These are phyloP conservation scores for Lachancea sp. DNA, from an alignment of 805 yeast genomes.

Conservation along the genomic window DNA sequence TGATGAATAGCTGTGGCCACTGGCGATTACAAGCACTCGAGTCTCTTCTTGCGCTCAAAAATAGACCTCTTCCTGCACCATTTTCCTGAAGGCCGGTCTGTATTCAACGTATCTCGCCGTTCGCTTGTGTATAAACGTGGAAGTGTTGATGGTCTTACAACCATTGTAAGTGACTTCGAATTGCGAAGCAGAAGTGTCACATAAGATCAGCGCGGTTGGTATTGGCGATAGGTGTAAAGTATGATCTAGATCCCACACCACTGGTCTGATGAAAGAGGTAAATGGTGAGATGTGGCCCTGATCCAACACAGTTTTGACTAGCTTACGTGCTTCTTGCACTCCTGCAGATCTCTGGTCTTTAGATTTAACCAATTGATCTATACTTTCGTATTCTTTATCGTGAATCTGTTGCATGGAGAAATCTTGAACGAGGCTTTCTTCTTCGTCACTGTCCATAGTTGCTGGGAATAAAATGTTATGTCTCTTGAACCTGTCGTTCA, in stretches of 20 bases:
- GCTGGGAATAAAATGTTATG: conserved; percentile 54
- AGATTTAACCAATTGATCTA: conserved; percentile 27
- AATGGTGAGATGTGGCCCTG: conserved; percentile 90
- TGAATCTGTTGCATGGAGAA: conserved; percentile 10
- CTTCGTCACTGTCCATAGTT: conserved; percentile 19
- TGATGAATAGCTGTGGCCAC: conserved; percentile 1
- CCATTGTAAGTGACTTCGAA: conserved; percentile 78
- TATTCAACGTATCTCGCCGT: conserved; percentile 69
- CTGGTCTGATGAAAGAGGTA: conserved; percentile 49
- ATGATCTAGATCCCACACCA: conserved; percentile 65
- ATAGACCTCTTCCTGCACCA: conserved; percentile 42
- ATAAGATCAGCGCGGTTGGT: conserved; percentile 59
- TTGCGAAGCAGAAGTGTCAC: conserved; percentile 63
- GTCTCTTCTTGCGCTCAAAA: conserved; percentile 19
- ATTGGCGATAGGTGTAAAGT: conserved; percentile 67
- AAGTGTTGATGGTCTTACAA: conserved; percentile 71
- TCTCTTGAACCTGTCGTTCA: conserved; percentile 62
- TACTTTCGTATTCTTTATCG: conserved; percentile 23
- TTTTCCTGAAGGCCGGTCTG: conserved; percentile 50
- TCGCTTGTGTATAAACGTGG: conserved; percentile 44
- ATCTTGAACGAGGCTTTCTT: conserved; percentile 13
- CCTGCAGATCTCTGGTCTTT: conserved; percentile 36
- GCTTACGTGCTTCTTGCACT: conserved; percentile 54
- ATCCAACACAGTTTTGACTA: conserved; percentile 74
- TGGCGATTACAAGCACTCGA: too few relatives aligned